Evolutionary conservation across 2,329 filamentous ascomycete species (phyloP), one percentile per base, ranked within the genome.

Genomic region (Endocalyx cinctus): DNA sequence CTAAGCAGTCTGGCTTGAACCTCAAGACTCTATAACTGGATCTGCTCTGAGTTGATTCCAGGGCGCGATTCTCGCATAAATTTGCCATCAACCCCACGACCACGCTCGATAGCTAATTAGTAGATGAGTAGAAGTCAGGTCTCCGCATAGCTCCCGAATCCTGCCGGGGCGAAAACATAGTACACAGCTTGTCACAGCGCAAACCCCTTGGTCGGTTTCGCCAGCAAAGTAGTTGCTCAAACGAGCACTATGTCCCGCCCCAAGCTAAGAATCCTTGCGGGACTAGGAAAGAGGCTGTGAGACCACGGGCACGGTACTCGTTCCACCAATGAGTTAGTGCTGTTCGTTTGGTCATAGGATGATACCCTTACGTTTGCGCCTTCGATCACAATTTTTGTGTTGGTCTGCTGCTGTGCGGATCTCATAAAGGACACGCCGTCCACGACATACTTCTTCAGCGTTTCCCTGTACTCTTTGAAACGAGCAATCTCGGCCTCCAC

Each of bases 341-440:
- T 20, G 17, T 23, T 20, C 15, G 19, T 31, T 23, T 17, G 11
- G 30, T 10, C 25, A 16, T 19, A 10, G n/a, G 16, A 33, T n/a
- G 30, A 17, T 20, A 17, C 6, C 23, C 8, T 26, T 33, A 33
- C 30, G 12, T 33, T 33, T 26, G 30, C 30, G 6, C 81, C 82
- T 60, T 87, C 82, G 10, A 86, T 69, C 3, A 86, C 66, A 43
- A 86, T 79, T 34, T 72, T 72, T 23, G 64, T 66, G 23, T 77
- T 71, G n/a, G n/a, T n/a, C 35, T 64, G 63, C 35, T 73, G 60
- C 52, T 85, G 79, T 2, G 77, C 79, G 8, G 65, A 64, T 37
- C 69, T 63, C 51, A 87, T 75, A 34, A 84, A 74, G 25, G 74
- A 67, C 17, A 84, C 72, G 39, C 77, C 78, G 51, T 89, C 84